Conservation (phyloP, 768 basidiomycete genomes). For the Xerocomus brunneocitrinus region DNA sequence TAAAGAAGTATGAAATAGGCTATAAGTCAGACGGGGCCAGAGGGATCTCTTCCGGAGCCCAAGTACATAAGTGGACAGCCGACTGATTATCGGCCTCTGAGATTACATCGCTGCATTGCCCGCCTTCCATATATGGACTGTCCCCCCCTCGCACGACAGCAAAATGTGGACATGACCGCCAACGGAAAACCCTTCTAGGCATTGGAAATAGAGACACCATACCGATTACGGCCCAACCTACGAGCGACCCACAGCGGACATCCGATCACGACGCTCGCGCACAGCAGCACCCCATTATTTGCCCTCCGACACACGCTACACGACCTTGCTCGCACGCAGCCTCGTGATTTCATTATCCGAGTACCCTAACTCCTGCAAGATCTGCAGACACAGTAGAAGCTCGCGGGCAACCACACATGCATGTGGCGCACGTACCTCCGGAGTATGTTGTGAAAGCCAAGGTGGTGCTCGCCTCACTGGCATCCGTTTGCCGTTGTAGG, state of each 20-base stretch:
- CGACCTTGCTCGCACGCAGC: slow-evolving; percentile 40
- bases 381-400: slow-evolving; percentile 23
- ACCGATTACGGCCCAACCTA: slow-evolving; percentile 6
- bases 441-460: slow-evolving; percentile 83
- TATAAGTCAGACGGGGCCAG: slow-evolving; percentile 23
- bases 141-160: background rate
- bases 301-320: slow-evolving; percentile 28
- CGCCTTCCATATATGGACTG: slow-evolving; percentile 18
- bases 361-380: slow-evolving; percentile 43
- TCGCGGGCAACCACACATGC: background rate
- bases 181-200: slow-evolving; percentile 21
- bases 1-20: slow-evolving; percentile 22
- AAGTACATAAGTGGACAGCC: slow-evolving; percentile 30
- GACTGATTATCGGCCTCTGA: slow-evolving; percentile 29
- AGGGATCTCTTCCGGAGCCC: slow-evolving; percentile 20
- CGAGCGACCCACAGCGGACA: slow-evolving; percentile 28
- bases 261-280: slow-evolving; percentile 15
- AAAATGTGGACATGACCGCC: slow-evolving; percentile 10
- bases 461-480: slow-evolving; percentile 72
- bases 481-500: slow-evolving; percentile 79
- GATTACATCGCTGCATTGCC: slow-evolving; percentile 26
- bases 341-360: slow-evolving; percentile 35
- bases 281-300: slow-evolving; percentile 16
- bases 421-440: slow-evolving; percentile 46
- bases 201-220: slow-evolving; percentile 26